phyloP scores from a whole-genome alignment of 1,139 yeast species.

The Geotrichum siamense region DNA sequence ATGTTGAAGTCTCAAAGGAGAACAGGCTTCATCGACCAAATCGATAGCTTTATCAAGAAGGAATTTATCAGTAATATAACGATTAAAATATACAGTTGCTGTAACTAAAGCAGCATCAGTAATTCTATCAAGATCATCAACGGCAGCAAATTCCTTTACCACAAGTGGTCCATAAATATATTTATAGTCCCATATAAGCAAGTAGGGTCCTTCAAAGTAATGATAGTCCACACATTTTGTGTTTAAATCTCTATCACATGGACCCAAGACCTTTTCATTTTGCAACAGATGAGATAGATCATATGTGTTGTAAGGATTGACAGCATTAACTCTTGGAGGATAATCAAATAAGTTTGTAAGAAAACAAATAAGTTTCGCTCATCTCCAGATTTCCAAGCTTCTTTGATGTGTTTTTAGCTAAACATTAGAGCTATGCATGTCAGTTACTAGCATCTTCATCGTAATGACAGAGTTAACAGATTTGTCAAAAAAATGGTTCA shows the following conservation, averaged over 20 bases:
- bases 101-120: conserved; percentile 90
- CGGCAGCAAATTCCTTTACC: conserved; percentile 70
- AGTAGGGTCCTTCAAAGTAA: conserved; percentile 68
- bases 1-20: conserved; percentile 86
- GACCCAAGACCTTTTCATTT: conserved; percentile 80
- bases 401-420: conserved; percentile 52
- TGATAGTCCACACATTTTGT: conserved; percentile 80
- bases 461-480: conserved; percentile 78
- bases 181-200: conserved; percentile 73
- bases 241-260: conserved; percentile 81
- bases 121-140: conserved; percentile 96
- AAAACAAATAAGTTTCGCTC: conserved; percentile 77
- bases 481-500: conserved; percentile 67
- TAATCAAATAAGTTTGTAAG: conserved; percentile 60
- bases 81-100: conserved; percentile 82
- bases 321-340: conserved; percentile 16
- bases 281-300: conserved; percentile 59
- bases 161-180: conserved; percentile 79
- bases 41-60: conserved; percentile 96
- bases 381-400: conserved; percentile 78
- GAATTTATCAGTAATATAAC: conserved; percentile 86
- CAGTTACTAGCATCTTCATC: conserved; percentile 41
- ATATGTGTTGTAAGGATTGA: conserved; percentile 22
- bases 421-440: conserved; percentile 51
- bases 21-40: conserved; percentile 94